A percentile compares a stretch with the other conserved stretches of the same genome.
These are phyloP conservation scores for Paratinospora sagittata DNA, from an alignment of 164 flowering plant genomes.

Conservation along the genomic window DNA sequence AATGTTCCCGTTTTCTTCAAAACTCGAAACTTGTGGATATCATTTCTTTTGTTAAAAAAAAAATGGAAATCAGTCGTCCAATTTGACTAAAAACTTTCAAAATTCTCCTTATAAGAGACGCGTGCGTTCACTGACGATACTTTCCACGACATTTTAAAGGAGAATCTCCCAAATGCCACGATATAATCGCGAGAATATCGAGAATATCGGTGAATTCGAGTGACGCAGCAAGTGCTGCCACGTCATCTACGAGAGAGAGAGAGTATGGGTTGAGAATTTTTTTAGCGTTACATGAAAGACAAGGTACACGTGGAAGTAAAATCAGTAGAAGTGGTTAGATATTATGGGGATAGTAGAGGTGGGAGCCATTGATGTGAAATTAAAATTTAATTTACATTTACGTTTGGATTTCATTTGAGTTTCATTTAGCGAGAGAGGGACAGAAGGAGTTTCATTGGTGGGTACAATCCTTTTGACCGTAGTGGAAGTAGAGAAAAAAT, in stretches of 20 bases:
- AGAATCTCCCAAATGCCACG: not conserved
- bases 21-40: not conserved
- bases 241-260: constrained; percentile 2
- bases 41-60: not conserved
- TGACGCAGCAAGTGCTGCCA: constrained; percentile 9
- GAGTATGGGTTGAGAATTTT: not conserved
- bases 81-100: not conserved
- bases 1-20: not conserved
- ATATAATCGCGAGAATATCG: not conserved
- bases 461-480: no score
- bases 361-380: not conserved
- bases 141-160: not conserved
- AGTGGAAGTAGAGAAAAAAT: not conserved
- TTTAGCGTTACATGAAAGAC: not conserved
- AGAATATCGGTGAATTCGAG: not conserved
- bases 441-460: no score
- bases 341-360: not conserved
- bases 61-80: not conserved
- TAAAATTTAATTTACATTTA: not conserved
- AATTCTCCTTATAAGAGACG: constrained; percentile 6
- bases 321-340: constrained; percentile 4
- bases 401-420: constrained; percentile 18
- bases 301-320: not conserved
- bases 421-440: no score
- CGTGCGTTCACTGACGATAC: constrained; percentile 5